These are phyloP conservation scores for Neurospora sublineolata DNA, from an alignment of 495 filamentous ascomycete genomes.

Conservation along the genomic window DNA sequence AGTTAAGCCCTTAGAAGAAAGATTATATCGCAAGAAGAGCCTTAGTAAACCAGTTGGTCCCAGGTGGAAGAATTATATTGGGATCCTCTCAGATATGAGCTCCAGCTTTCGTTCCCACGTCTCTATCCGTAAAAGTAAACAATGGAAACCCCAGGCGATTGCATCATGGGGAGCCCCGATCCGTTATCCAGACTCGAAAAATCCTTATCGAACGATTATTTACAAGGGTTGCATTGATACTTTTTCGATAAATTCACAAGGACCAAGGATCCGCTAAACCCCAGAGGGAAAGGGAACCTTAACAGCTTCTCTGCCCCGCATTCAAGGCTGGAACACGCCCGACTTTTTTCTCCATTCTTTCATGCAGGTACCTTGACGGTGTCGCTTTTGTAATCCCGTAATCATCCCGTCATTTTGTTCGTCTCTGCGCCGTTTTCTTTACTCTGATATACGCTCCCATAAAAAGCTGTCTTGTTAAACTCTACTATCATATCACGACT, in stretches of 20 bases:
- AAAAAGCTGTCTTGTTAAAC: background rate
- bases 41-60: background rate
- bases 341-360: background rate
- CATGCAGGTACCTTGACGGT: background rate
- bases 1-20: background rate
- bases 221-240: constrained; percentile 10
- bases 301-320: constrained; percentile 6
- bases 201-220: background rate
- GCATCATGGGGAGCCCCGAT: constrained; percentile 1
- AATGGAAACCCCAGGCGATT: background rate
- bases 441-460: background rate
- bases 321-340: constrained; percentile 12
- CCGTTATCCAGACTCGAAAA: background rate
- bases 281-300: background rate
- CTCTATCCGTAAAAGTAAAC: background rate
- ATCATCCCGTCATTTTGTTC: background rate
- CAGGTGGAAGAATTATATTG: background rate
- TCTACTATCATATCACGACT: background rate
- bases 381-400: background rate
- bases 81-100: background rate
- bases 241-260: background rate
- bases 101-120: background rate
- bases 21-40: background rate
- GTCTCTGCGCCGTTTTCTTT: background rate
- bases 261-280: background rate